Base-by-base conservation (phyloP, 495 filamentous ascomycete species). In the Penicillium waksmanii region DNA sequence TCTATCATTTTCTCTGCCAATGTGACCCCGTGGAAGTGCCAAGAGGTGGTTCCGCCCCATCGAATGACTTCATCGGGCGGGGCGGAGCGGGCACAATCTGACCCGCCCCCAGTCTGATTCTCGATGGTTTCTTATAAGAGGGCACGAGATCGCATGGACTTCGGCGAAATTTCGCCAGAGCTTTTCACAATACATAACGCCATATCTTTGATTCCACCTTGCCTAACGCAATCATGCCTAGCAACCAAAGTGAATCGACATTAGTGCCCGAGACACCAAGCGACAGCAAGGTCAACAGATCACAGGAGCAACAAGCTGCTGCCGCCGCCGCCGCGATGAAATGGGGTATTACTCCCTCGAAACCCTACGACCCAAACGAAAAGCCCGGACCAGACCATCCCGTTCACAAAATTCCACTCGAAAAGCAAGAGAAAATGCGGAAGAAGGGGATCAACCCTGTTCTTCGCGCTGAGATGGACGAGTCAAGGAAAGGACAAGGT, bases 351-450 rank as follows among this genome's bases (percentile, higher is more conserved):
- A 57, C 63, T 19, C 58, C 63, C 3, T 44, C 42, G 11, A 48
- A 49, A 43, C n/a, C 47, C 10, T 42, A 50, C 21, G 47, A 64
- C 12, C 21, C 42, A n/a, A 48, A 54, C 23, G 33, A 36, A 8
- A 51, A 56, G 17, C 48, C 60, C 7, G 57, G 50, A 21, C 44
- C 60, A 27, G 53, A 63, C 53, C 53, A 65, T 34, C 62, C 56
- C 1, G 66, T 65, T 15, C 66, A 65, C 51, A 65, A 65, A 40
- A 63, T 66, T 15, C 63, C 66, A 2, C 48, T 62, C 0, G 64
- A 65, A 49, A 63, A 67, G 31, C 61, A 64, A 47, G 64, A 70
- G 56, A 61, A 70, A 36, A 60, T 63, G 63, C 43, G 63, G 15
- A 48, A 53, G 51, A 66, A 65, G 56, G 58, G 67, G 2, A 57